These are phyloP conservation scores for Vachellia collinsii DNA, from an alignment of 306 rosid genomes.

Conservation along the genomic window DNA sequence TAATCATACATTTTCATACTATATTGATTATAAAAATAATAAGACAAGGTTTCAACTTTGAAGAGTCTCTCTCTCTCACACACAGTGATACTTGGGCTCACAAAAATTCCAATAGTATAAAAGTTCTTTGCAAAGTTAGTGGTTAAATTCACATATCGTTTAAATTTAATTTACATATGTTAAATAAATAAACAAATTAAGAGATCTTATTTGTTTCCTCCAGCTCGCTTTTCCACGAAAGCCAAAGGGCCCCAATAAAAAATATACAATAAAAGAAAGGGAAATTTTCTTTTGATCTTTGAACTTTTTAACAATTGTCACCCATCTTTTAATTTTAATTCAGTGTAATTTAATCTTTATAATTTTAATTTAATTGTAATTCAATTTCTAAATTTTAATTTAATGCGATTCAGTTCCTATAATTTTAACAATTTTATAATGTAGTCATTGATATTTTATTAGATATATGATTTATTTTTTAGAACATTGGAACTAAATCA, in stretches of 20 bases:
- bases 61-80: background rate
- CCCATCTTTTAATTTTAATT: too few relatives aligned
- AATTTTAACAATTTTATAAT: too few relatives aligned
- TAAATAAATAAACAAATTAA: background rate
- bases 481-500: too few relatives aligned
- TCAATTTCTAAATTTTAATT: too few relatives aligned
- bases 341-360: too few relatives aligned
- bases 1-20: background rate
- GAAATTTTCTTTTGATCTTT: too few relatives aligned
- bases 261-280: too few relatives aligned
- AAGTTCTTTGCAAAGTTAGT: background rate
- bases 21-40: background rate
- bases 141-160: background rate
- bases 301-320: too few relatives aligned
- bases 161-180: background rate
- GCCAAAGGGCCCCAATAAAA: background rate
- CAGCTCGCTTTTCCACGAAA: background rate
- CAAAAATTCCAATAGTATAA: background rate
- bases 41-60: background rate
- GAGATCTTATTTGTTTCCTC: background rate
- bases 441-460: too few relatives aligned
- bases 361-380: too few relatives aligned
- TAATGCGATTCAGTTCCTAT: too few relatives aligned
- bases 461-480: too few relatives aligned
- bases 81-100: background rate